Percentiles rank a stretch among this genome's conserved stretches.
These are phyloP conservation scores for Trichoderma cornu-damae DNA, from an alignment of 2,329 filamentous ascomycete genomes.

Conservation along the genomic window DNA sequence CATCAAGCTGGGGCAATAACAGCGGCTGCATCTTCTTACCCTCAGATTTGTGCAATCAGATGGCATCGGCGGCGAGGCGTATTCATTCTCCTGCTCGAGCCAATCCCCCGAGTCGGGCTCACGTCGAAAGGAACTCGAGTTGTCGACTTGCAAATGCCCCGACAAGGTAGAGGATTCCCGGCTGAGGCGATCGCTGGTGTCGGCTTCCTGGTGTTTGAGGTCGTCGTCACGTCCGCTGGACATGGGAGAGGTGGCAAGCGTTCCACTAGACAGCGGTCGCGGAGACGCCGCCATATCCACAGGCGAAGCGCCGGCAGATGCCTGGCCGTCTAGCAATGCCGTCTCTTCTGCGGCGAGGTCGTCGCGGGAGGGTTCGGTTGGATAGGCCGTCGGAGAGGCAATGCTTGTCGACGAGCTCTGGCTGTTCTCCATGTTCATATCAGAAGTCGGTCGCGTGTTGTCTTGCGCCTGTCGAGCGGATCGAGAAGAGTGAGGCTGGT, in stretches of 20 bases:
- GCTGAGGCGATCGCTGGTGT: slow-evolving; percentile 25
- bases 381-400: slow-evolving; percentile 23
- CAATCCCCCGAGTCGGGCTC: slow-evolving; percentile 25
- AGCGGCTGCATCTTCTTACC: slow-evolving; percentile 34
- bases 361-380: slow-evolving; percentile 23
- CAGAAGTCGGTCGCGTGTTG: slow-evolving; percentile 21
- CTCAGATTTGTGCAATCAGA: slow-evolving; percentile 35
- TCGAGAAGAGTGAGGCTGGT: slow-evolving; percentile 30
- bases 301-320: slow-evolving; percentile 31
- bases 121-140: slow-evolving; percentile 21
- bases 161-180: slow-evolving; percentile 23
- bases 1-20: not conserved
- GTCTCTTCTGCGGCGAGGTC: slow-evolving; percentile 25
- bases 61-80: slow-evolving; percentile 36
- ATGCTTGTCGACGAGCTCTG: slow-evolving; percentile 23
- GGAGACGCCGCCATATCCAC: slow-evolving; percentile 43
- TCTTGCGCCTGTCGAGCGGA: slow-evolving; percentile 26
- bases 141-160: slow-evolving; percentile 18
- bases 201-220: slow-evolving; percentile 23
- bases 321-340: slow-evolving; percentile 25
- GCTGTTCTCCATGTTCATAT: slow-evolving; percentile 24
- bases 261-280: slow-evolving; percentile 33
- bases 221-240: slow-evolving; percentile 30
- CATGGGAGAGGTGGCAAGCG: slow-evolving; percentile 33
- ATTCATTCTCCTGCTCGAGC: slow-evolving; percentile 29